These are phyloP conservation scores for Penicillium sp. DNA, from an alignment of 2,329 filamentous ascomycete genomes.

Conservation along the genomic window DNA sequence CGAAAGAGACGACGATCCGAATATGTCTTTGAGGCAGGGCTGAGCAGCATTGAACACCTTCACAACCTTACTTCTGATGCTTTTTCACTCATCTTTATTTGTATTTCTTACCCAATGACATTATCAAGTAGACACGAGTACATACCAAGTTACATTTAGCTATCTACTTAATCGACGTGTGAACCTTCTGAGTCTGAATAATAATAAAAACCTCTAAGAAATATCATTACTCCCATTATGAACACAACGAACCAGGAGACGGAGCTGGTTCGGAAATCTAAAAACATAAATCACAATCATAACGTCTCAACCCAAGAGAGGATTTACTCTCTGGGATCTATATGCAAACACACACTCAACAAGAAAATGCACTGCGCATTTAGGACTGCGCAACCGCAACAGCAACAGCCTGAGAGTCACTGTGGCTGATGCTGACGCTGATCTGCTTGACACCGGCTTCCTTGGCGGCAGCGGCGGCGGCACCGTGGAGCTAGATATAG, in stretches of 20 bases:
- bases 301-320: slow-evolving; percentile 22
- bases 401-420: slow-evolving; percentile 88
- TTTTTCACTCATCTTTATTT: not conserved
- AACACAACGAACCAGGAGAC: slow-evolving; percentile 29
- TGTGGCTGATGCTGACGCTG: slow-evolving; percentile 93
- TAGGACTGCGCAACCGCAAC: slow-evolving; percentile 82
- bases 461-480: slow-evolving; percentile 78
- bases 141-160: not conserved
- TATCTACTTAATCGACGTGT: not conserved
- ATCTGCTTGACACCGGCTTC: slow-evolving; percentile 84
- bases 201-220: slow-evolving; percentile 11
- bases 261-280: slow-evolving; percentile 23
- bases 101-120: not conserved
- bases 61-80: not conserved
- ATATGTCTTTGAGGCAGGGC: not conserved
- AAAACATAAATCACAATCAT: slow-evolving; percentile 30
- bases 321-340: slow-evolving; percentile 7
- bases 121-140: not conserved
- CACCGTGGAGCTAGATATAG: slow-evolving; percentile 71
- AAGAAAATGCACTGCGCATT: slow-evolving; percentile 12
- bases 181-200: not conserved
- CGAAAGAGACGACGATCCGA: not conserved
- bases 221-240: slow-evolving; percentile 30
- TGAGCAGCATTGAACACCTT: not conserved
- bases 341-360: slow-evolving; percentile 14